Evolutionary conservation across 371 early-diverging fungal genomes (phyloP).

Genomic region (Zychaea mexicana): DNA sequence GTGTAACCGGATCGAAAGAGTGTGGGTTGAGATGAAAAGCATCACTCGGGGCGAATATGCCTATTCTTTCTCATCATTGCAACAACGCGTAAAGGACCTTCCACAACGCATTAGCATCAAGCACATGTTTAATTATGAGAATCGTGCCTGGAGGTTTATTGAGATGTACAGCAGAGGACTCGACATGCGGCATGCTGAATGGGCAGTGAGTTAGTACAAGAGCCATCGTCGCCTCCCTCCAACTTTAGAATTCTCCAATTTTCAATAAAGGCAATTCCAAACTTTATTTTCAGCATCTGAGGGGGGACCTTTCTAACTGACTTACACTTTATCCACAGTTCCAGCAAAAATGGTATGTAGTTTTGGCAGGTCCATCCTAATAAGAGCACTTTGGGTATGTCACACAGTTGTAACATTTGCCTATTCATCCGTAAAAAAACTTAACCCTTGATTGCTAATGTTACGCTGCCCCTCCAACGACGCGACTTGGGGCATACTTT

Average conservation of each 20-base stretch:
- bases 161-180: no score
- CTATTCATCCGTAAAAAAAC: neutral
- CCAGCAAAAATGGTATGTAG: neutral
- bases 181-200: no score
- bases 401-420: neutral
- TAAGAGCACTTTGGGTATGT: neutral
- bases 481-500: no score
- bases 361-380: neutral
- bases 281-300: neutral
- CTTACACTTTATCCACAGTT: neutral
- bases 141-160: no score
- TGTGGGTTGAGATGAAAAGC: constrained; percentile 6
- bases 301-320: no score
- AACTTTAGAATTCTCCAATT: no score
- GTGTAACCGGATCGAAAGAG: constrained; percentile 17
- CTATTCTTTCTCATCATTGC: constrained; percentile 1
- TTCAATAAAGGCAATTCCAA: no score
- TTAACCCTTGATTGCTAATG: constrained; percentile 1
- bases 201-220: no score
- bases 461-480: neutral
- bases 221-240: no score
- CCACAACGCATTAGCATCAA: no score
- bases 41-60: constrained; percentile 3
- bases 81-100: no score
- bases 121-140: no score